phyloP scores from a whole-genome alignment of 1,284 basidiomycete species.

The Heterobasidion irregulare region DNA sequence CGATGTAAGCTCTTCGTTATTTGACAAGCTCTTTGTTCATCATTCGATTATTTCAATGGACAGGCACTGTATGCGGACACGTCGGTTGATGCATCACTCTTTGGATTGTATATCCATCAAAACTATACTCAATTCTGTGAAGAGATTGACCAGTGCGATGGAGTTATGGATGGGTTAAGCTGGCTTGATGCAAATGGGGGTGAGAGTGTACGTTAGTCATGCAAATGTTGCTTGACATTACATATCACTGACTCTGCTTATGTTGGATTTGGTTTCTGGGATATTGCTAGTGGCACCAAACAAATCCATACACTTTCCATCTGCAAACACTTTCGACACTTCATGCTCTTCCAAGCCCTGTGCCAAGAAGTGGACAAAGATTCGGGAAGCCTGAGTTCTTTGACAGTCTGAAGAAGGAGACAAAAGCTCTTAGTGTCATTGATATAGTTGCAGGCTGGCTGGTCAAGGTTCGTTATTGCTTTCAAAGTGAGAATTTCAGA shows the following conservation, averaged over 20 bases:
- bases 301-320: constrained; percentile 83
- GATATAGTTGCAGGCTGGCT: background rate
- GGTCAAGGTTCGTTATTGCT: background rate
- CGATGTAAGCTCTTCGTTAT: constrained; percentile 46
- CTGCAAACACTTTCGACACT: constrained; percentile 71
- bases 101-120: constrained; percentile 89
- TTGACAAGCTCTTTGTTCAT: background rate
- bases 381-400: constrained; percentile 74
- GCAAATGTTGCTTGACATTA: constrained; percentile 6
- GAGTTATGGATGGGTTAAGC: constrained; percentile 73
- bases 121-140: constrained; percentile 84
- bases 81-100: constrained; percentile 85
- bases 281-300: constrained; percentile 55
- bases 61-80: constrained; percentile 78
- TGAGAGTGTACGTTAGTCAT: constrained; percentile 36
- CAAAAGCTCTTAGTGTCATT: background rate
- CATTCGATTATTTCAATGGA: background rate
- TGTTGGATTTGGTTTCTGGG: background rate
- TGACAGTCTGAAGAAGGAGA: constrained; percentile 20
- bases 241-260: background rate
- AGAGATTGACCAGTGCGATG: constrained; percentile 69
- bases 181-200: constrained; percentile 73
- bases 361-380: constrained; percentile 70
- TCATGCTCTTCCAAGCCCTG: constrained; percentile 81
- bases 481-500: background rate